phyloP scores from a whole-genome alignment of 2,329 filamentous ascomycete genomes.

The Colletotrichum eleusines region DNA sequence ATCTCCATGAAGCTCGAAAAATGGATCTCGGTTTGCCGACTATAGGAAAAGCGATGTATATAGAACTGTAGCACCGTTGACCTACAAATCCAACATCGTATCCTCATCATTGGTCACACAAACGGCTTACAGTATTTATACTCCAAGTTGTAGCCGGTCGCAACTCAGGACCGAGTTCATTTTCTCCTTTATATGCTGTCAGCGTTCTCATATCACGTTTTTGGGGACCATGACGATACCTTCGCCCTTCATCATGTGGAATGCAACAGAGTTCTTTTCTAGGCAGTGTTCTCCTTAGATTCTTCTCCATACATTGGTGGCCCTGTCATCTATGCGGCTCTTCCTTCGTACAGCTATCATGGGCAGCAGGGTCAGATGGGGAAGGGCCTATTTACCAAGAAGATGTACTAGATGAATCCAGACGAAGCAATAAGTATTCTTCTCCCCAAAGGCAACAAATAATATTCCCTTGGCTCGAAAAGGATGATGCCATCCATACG shows the following conservation, averaged over 20 bases:
- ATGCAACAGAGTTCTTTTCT: too few relatives aligned
- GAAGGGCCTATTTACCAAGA: neutral
- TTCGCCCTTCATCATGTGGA: neutral
- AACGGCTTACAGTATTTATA: neutral
- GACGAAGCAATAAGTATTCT: neutral
- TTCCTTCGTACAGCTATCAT: neutral
- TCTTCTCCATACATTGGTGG: accelerated
- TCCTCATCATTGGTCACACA: too few relatives aligned
- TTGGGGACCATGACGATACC: neutral
- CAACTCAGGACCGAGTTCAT: neutral
- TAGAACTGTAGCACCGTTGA: neutral
- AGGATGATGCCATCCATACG: neutral
- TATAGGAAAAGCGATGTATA: neutral
- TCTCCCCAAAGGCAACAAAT: neutral
- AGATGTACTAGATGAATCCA: neutral
- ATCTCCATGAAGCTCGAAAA: neutral
- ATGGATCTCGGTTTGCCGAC: neutral
- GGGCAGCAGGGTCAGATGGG: neutral
- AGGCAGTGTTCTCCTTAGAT: neutral
- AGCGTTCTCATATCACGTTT: neutral
- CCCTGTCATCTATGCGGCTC: neutral
- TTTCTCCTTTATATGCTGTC: neutral
- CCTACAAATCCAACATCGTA: neutral
- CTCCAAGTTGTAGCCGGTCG: neutral
- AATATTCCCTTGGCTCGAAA: neutral